These are phyloP conservation scores for Aureobasidium musti DNA, from an alignment of 2,329 filamentous ascomycete genomes.

Conservation along the genomic window DNA sequence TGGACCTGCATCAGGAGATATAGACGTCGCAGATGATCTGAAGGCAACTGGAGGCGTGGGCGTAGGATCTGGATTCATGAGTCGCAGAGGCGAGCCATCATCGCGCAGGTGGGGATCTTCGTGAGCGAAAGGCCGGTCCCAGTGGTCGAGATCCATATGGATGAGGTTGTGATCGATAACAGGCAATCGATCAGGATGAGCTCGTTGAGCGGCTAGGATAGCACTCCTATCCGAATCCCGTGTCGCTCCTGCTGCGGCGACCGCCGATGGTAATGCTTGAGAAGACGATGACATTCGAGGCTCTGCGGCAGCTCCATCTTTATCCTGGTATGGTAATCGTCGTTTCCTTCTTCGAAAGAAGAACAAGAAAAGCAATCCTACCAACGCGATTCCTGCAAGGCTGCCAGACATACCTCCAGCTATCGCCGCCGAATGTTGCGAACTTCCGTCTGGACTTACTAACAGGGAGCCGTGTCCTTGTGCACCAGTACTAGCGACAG, in stretches of 20 bases:
- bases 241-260: conserved; percentile 16
- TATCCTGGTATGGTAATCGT: conserved; percentile 4
- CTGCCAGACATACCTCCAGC: conserved; percentile 30
- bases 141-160: conserved; percentile 40
- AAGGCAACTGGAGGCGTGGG: background rate
- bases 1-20: conserved; percentile 27
- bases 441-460: background rate
- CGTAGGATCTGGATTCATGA: conserved; percentile 40
- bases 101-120: conserved; percentile 39
- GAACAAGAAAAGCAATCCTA: conserved; percentile 28
- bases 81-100: conserved; percentile 33
- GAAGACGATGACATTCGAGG: conserved; percentile 21
- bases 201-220: conserved; percentile 6
- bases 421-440: conserved; percentile 22
- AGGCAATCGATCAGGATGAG: conserved; percentile 10
- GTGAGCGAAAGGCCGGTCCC: conserved; percentile 40
- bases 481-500: background rate
- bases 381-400: conserved; percentile 26
- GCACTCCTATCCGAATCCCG: conserved; percentile 10
- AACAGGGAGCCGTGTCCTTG: background rate
- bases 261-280: background rate
- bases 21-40: conserved; percentile 22
- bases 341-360: conserved; percentile 27
- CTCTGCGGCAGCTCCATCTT: background rate
- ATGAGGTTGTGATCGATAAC: conserved; percentile 41